These are phyloP conservation scores for Planoprotostelium fungivorum DNA, from an alignment of 78 protist genomes.

Conservation along the genomic window DNA sequence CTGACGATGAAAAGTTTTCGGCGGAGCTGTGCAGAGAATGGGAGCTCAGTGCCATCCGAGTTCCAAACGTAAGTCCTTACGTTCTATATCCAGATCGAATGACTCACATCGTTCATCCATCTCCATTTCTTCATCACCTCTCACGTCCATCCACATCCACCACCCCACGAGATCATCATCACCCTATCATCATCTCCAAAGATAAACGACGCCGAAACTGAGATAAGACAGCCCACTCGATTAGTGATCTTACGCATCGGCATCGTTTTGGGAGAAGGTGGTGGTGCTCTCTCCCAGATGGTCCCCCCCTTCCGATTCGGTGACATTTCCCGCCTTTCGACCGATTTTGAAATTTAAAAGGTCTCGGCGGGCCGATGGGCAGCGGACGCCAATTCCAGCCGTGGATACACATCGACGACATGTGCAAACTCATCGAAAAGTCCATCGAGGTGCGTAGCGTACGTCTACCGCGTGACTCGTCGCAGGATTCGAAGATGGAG, in stretches of 20 bases:
- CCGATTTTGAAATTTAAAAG: background rate
- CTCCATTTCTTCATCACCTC: no score
- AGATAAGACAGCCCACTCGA: background rate
- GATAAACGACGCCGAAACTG: no score
- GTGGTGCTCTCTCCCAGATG: background rate
- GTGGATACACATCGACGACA: background rate
- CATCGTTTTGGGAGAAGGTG: background rate
- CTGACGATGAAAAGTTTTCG: background rate
- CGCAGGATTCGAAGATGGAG: background rate
- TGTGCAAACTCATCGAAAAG: background rate
- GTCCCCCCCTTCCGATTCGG: background rate
- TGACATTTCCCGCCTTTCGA: background rate
- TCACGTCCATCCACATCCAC: no score
- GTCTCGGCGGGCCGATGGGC: background rate
- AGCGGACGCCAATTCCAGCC: background rate
- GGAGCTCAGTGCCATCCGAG: background rate
- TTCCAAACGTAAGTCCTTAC: background rate
- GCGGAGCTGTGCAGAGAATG: background rate
- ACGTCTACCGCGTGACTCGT: background rate
- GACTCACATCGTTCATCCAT: no score
- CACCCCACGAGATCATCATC: no score
- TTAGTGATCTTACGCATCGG: background rate
- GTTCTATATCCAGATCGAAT: no score
- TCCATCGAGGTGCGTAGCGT: background rate
- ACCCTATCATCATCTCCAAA: no score